Evolutionary conservation across 129 eudicot genomes (phyloP).

Genomic region (Flaveria bidentis): DNA sequence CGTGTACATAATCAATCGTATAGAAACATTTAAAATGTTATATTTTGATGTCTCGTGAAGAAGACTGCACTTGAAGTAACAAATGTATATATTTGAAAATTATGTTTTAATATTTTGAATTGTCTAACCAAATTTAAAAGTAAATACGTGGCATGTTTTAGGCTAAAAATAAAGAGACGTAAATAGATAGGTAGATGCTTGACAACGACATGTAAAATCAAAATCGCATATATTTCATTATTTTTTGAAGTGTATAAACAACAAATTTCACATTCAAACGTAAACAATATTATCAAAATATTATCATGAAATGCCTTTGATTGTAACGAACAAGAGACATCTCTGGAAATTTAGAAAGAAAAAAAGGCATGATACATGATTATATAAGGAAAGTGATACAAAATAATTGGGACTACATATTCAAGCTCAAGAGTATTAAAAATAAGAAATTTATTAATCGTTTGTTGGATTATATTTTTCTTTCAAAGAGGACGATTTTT

Average conservation of each 20-base stretch:
- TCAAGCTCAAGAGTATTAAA: too few species aligned
- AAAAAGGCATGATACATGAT: background rate
- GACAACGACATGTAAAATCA: background rate
- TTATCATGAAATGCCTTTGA: background rate
- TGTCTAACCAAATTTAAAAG: background rate
- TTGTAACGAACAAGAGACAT: background rate
- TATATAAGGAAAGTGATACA: background rate
- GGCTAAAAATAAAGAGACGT: background rate
- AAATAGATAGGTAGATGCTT: background rate
- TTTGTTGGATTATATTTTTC: too few species aligned
- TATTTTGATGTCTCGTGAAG: background rate
- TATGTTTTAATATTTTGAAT: background rate
- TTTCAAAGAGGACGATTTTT: background rate
- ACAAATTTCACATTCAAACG: background rate
- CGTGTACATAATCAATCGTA: conserved; percentile 8
- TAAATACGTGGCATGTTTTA: background rate
- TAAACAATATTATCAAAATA: background rate
- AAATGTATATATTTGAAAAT: background rate
- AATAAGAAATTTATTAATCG: too few species aligned
- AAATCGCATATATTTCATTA: background rate
- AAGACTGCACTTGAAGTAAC: background rate
- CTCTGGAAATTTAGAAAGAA: background rate
- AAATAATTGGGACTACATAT: too few species aligned
- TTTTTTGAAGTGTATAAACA: background rate
- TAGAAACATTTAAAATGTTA: background rate